Base-by-base conservation (phyloP, 768 basidiomycete genomes). In the Psilocybe azurescens region DNA sequence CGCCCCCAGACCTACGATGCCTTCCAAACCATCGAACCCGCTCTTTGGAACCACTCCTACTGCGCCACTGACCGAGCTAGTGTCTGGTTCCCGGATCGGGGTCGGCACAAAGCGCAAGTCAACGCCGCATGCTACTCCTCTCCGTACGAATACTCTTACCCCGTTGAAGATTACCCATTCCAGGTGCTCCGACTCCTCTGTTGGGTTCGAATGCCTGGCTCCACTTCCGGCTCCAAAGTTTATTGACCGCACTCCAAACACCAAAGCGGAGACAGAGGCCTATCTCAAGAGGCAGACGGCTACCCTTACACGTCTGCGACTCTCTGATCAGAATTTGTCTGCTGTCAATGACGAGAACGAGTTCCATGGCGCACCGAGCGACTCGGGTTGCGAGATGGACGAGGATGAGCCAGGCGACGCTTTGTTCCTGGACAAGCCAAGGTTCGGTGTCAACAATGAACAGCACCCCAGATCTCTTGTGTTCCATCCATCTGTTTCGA, bases 31-130 rank as follows among this genome's bases (percentile, higher is more conserved):
- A 46, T 61, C 77, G 41, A 78, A 77, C 48, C 67, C 75, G 36
- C 59, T 69, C 39, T 47, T 63, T 30, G 65, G 58, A 9, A 62
- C 72, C 14, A 51, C 47, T 5, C 39, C 48, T 29, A 47, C 63
- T 49, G 60, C 65, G 3, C 69, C 75, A 20, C 54, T 68, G 3
- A 66, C 69, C 5, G 53, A 72, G 47, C 49, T 65, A 5, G 54
- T 60, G 39, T 64, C 74, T 51, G 68, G 63, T 33, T 66, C 75
- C 50, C 74, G 73, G 11, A 67, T 79, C 39, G 79, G 81, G 11
- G 75, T 81, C 2, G 88, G 88, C 44, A 86, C 83, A 1, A 91
- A 91, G 72, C 86, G 89, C 69, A 91, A 90, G 71, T 86, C 87
- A 5, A 79, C 77, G 49, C 76, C 75, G 54, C 81, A 73, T 65